Base-by-base conservation (phyloP, 768 basidiomycete genomes). In the Lactarius sp. region DNA sequence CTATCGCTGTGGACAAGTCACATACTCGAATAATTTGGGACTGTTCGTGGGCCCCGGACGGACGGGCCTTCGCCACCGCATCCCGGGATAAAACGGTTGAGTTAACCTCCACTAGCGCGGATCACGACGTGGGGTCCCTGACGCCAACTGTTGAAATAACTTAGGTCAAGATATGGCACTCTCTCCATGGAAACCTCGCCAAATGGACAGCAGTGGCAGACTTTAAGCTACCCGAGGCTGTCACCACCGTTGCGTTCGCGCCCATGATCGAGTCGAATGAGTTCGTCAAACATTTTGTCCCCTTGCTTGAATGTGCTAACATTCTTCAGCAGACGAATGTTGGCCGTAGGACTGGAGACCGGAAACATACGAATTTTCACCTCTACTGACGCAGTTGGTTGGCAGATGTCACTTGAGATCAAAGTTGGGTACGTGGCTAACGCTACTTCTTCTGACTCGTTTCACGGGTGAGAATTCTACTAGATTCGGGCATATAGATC, bases 1-100 rank as follows among this genome's bases (percentile, higher is more conserved):
- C 86, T 2, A 70, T 86, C 22, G 83, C 84, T 5, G 80, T 83
- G 16, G 85, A 94, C 61, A 96, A 92, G 75, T 86, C 92, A 0
- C 97, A 98, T 74, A 82, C 83, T 1, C 83, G 97, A 44, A 97
- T 99, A 70, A 89, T 99, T 41, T 95, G 97, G 94, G 97, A 98
- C 72, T 92, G 90, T 70, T 84, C 86, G 14, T 99, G 95, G 94
- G 80, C 89, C 1, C 70, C 76, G 1, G 87, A 92, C 68, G 85
- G 86, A 7, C 82, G 86, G 68, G 70, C 88, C 16, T 99, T 99
- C 70, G 94, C 86, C 12, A 98, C 97, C 2, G 95, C 92, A 1
- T 94, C 95, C 3, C 83, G 97, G 49, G 97, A 99, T 75, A 98
- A 96, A 77, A 92, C 91, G 14, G 95, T 92, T 68, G 60, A 82